A percentile compares a stretch with the other conserved stretches of the same genome.
Evolutionary conservation across 2,329 filamentous ascomycete genomes (phyloP).

Genomic region (Ceratocystis lukuohia): DNA sequence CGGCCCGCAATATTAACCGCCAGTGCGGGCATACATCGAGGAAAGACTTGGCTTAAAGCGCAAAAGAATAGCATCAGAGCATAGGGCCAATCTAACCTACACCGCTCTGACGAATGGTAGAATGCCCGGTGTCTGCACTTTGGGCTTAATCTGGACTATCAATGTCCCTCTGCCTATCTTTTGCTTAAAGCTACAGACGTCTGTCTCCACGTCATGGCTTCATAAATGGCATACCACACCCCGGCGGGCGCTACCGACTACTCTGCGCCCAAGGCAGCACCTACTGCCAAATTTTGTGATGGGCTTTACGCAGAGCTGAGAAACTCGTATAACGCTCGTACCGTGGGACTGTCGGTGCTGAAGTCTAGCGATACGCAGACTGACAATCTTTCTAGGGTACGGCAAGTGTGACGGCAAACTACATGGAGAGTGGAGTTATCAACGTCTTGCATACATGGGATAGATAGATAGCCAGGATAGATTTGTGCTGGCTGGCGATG

Average conservation of each 20-base stretch:
- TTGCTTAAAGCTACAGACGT: constrained; percentile 43
- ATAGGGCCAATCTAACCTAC: constrained; percentile 10
- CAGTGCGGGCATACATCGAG: constrained; percentile 42
- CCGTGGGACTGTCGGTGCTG: constrained; percentile 30
- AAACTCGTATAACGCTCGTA: constrained; percentile 39
- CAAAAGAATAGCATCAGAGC: constrained; percentile 32
- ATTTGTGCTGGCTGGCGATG: constrained; percentile 5
- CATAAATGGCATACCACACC: constrained; percentile 38
- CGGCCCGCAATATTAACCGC: constrained; percentile 41
- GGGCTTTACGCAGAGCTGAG: constrained; percentile 38
- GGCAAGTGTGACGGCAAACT: constrained; percentile 4
- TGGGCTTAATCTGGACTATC: constrained; percentile 43
- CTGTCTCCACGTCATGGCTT: constrained; percentile 46
- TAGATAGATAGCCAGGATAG: constrained; percentile 18
- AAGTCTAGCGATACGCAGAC: constrained; percentile 35
- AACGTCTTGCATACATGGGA: constrained; percentile 1
- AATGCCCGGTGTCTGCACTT: constrained; percentile 45
- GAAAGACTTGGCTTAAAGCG: constrained; percentile 37
- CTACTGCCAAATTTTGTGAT: constrained; percentile 45
- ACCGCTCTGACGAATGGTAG: not conserved
- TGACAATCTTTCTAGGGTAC: constrained; percentile 27
- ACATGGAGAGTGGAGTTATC: constrained; percentile 11
- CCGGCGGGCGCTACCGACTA: constrained; percentile 48
- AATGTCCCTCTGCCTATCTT: constrained; percentile 46
- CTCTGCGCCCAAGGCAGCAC: constrained; percentile 41